These are phyloP conservation scores for Canavalia ensiformis DNA, from an alignment of 306 rosid species.

Conservation along the genomic window DNA sequence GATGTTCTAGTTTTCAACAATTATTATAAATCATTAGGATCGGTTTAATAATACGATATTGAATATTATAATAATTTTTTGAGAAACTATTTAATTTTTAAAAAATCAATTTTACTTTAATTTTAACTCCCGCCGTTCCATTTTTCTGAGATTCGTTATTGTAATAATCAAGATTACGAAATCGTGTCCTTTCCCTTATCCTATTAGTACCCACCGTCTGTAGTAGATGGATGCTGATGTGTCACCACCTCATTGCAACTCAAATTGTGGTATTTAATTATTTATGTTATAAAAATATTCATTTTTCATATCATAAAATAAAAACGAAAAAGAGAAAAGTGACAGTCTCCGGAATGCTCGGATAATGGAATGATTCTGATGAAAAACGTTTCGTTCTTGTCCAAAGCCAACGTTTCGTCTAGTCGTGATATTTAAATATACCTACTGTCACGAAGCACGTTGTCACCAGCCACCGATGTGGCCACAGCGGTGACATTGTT, in stretches of 20 bases:
- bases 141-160: too few species aligned
- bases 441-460: slow-evolving; percentile 17
- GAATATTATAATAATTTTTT: too few species aligned
- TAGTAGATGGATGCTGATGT: background rate
- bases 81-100: too few species aligned
- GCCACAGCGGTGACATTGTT: background rate
- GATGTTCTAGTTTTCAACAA: too few species aligned
- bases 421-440: background rate
- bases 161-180: too few species aligned
- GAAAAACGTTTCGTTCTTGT: too few species aligned
- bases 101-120: too few species aligned
- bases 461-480: background rate
- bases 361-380: background rate
- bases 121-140: too few species aligned
- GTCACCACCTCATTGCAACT: slow-evolving; percentile 17
- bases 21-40: too few species aligned
- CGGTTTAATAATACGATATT: too few species aligned
- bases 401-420: background rate
- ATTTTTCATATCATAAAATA: background rate
- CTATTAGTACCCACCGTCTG: too few species aligned
- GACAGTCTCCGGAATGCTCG: slow-evolving; percentile 19
- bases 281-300: background rate
- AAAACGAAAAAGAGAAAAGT: background rate
- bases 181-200: too few species aligned
- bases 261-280: background rate